Conservation (phyloP, 2,329 filamentous ascomycete genomes). For the Xylaria sp. region DNA sequence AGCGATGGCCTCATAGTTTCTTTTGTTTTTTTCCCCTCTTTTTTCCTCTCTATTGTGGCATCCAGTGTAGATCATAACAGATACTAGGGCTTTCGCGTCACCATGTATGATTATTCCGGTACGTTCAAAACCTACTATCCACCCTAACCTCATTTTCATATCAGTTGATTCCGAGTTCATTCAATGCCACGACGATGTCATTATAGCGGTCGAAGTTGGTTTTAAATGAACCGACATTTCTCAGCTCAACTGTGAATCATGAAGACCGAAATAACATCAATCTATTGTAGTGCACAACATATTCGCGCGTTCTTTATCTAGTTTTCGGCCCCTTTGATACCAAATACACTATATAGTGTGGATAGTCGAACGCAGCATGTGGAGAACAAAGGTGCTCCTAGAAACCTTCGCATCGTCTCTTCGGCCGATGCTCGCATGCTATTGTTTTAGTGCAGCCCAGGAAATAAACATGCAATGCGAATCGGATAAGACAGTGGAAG, state of each 20-base stretch:
- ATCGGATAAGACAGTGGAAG: not conserved
- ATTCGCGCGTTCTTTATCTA: constrained; percentile 7
- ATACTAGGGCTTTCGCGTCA: not conserved
- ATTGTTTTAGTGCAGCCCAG: not conserved
- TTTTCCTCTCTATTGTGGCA: not conserved
- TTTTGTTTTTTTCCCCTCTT: too few relatives aligned
- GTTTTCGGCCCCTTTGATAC: constrained; percentile 15
- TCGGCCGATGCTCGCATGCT: not conserved
- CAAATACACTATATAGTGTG: not conserved
- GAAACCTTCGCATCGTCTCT: not conserved
- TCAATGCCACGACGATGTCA: not conserved
- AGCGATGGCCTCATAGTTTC: not conserved
- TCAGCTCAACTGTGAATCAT: not conserved
- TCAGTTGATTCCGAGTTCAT: not conserved
- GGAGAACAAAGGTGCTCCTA: constrained; percentile 21
- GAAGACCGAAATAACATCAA: not conserved
- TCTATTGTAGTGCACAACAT: constrained; percentile 6
- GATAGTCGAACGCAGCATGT: constrained; percentile 24
- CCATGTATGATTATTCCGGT: not conserved
- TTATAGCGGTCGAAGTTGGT: not conserved
- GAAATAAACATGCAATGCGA: not conserved
- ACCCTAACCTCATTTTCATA: not conserved
- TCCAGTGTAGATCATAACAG: not conserved
- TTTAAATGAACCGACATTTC: not conserved
- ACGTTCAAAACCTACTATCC: constrained; percentile 4